phyloP scores from a whole-genome alignment of 352 stramenopile genomes.

The Discostella stelligera region DNA sequence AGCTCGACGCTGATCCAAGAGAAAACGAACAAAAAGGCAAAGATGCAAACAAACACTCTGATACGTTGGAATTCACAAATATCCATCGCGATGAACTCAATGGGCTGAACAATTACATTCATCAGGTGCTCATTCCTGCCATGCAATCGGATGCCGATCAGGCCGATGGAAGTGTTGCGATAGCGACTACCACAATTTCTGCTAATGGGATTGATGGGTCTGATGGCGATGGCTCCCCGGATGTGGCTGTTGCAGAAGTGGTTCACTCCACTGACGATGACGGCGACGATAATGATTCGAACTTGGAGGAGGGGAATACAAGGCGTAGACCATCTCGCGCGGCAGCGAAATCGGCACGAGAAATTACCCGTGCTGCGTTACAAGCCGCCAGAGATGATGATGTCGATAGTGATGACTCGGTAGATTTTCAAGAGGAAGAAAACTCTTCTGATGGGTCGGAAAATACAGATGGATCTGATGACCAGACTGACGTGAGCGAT shows the following conservation, averaged over 20 bases:
- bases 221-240: conserved; percentile 6
- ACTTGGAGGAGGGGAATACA: not conserved
- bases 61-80: conserved; percentile 75
- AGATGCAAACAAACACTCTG: conserved; percentile 23
- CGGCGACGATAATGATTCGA: conserved; percentile 8
- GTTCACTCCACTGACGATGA: conserved; percentile 7
- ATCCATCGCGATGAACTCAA: conserved; percentile 70
- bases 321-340: conserved; percentile 22
- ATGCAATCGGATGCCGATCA: conserved; percentile 59
- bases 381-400: conserved; percentile 29
- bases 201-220: conserved; percentile 1
- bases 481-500: conserved; percentile 10
- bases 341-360: conserved; percentile 40
- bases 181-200: not conserved
- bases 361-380: conserved; percentile 23
- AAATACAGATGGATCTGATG: conserved; percentile 7
- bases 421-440: conserved; percentile 32
- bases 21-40: conserved; percentile 7
- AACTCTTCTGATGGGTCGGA: conserved; percentile 12
- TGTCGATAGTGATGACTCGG: conserved; percentile 39
- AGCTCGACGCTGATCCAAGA: conserved; percentile 19
- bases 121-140: conserved; percentile 66
- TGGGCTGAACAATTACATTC: conserved; percentile 73
- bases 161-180: not conserved
- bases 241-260: conserved; percentile 24